Base-by-base conservation (phyloP, 371 early-diverging fungal species). In the Lichtheimia ramosa region DNA sequence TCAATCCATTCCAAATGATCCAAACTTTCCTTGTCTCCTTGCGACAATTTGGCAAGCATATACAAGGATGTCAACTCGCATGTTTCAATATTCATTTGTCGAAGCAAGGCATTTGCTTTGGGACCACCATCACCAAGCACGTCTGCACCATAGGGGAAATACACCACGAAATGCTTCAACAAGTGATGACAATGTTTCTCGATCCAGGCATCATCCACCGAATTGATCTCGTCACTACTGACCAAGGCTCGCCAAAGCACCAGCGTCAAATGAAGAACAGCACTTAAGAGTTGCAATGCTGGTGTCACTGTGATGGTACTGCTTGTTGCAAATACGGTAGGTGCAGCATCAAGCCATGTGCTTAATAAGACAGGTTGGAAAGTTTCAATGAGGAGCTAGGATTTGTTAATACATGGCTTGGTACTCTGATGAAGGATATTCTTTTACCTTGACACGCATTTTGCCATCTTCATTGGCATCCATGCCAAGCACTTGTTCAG, bases 71-170 rank as follows among this genome's bases (percentile, higher is more conserved):
- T 79, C 51, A 90, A 65, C 66, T 92, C 90, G 59, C 90, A 88
- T 8, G 84, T 77, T 27, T 73, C 75, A n/a, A 86, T 82, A 57
- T 90, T 92, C 84, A 90, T 87, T 12, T 84, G 84, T 65, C 83
- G 78, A 20, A 90, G 65, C 15, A 73, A 60, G 8, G 77, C 68
- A 24, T 87, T 84, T 7, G 79, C 83, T 75, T 87, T 83, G 12
- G 71, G 50, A 34, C 82, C 83, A 14, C 70, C 58, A 39, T 78
- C 71, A 14, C 81, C 77, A 18, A 76, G 58, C 1, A 76, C 69
- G 41, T 83, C 82, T 14, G 74, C 72, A 14, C 90, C 92, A 70
- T 87, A 88, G 3, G 93, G 93, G 59, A 91, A 92, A 60, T 89
- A 83, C 7, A 85, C 75, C 51, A 82, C 69, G 28, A 86, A 81